phyloP scores from a whole-genome alignment of 352 stramenopile genomes.

The Globisporangium uncinulatum region DNA sequence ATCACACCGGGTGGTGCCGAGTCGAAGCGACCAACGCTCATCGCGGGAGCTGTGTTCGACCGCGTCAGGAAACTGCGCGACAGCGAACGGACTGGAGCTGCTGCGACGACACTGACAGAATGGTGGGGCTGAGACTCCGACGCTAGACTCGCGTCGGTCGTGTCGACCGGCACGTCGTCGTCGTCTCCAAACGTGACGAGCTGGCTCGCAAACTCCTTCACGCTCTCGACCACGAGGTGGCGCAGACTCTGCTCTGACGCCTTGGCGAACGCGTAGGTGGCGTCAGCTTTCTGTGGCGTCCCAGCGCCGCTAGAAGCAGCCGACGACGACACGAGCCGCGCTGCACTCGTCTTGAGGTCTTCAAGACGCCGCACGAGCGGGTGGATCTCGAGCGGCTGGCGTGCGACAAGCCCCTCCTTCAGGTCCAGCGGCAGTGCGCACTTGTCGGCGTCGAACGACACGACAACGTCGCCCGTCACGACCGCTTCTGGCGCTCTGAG shows the following conservation, averaged over 20 bases:
- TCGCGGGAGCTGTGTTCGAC: conserved; percentile 11
- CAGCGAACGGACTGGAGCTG: not conserved
- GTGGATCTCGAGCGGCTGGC: conserved; percentile 58
- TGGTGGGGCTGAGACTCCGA: not conserved
- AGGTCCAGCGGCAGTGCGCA: conserved; percentile 50
- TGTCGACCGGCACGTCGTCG: not conserved
- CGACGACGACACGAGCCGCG: conserved; percentile 13
- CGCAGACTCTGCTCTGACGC: conserved; percentile 54
- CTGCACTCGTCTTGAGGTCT: conserved; percentile 51
- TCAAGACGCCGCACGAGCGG: conserved; percentile 51
- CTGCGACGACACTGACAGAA: not conserved
- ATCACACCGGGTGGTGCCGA: not conserved
- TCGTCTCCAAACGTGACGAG: conserved; percentile 62
- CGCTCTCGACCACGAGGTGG: conserved; percentile 42
- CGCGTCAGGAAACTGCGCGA: conserved; percentile 2
- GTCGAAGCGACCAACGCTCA: too few relatives aligned
- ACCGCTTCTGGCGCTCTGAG: conserved; percentile 19
- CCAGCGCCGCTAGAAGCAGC: conserved; percentile 2
- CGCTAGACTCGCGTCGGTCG: not conserved
- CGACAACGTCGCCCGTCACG: conserved; percentile 51
- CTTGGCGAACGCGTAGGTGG: conserved; percentile 22
- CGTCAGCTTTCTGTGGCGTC: conserved; percentile 13
- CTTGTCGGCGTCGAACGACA: conserved; percentile 46
- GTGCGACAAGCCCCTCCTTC: conserved; percentile 64
- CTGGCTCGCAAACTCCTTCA: conserved; percentile 44